Conservation (phyloP, 306 rosid genomes). For the Delonix regia region DNA sequence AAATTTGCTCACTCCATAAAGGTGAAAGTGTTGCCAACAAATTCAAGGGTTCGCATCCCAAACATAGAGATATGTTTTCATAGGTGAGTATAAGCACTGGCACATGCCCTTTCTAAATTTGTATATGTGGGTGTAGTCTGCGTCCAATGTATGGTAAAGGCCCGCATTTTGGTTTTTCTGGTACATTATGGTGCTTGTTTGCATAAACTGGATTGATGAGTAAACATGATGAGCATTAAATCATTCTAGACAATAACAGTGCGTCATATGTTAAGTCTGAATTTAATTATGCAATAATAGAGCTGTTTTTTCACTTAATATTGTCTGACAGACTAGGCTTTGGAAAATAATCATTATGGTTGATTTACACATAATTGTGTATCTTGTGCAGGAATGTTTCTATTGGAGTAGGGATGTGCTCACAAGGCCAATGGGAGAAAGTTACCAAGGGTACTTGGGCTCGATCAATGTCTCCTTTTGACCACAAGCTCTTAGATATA, state of each 20-base stretch:
- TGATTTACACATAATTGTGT: conserved; percentile 5
- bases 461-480: conserved; percentile 85
- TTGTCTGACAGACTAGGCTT: conserved; percentile 14
- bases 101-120: neutral
- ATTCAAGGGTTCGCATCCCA: conserved; percentile 44
- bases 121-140: neutral
- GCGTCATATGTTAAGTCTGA: conserved; percentile 9
- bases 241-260: neutral
- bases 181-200: neutral
- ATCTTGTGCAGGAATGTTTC: conserved; percentile 72
- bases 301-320: conserved; percentile 1
- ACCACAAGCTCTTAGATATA: conserved; percentile 70
- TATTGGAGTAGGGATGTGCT: conserved; percentile 76
- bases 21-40: conserved; percentile 61
- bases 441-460: conserved; percentile 74
- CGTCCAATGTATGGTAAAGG: neutral
- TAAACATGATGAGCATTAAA: conserved; percentile 15
- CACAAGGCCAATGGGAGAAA: conserved; percentile 87
- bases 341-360: conserved; percentile 3
- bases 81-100: conserved; percentile 59
- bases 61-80: conserved; percentile 82
- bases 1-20: conserved; percentile 64
- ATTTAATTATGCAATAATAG: conserved; percentile 12
- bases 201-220: neutral
- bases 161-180: neutral